Base-by-base conservation (phyloP, 1,284 basidiomycete genomes). In the Cronartium quercuum region DNA sequence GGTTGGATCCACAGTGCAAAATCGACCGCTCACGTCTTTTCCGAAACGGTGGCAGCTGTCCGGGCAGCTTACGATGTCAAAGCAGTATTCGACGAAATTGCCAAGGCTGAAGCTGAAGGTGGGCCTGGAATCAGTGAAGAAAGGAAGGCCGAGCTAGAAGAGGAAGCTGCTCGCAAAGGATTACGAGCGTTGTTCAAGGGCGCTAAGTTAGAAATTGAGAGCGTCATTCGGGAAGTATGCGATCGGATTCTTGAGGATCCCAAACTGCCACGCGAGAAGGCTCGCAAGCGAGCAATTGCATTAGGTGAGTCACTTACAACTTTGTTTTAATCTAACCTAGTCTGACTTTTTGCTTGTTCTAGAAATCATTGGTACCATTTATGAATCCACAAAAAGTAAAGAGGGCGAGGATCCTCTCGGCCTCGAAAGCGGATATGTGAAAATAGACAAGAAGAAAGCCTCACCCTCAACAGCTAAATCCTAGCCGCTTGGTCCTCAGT, bases 1-100 rank as follows among this genome's bases (percentile, higher is more conserved):
- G 91, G 94, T 1, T 97, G 94, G 94, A 83, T 94, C 77, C 93
- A 96, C 82, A 93, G 93, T 68, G 91, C 94, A 1, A 92, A 93
- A 82, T 91, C 90, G 61, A 94, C 92, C 83, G 94, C 94, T 77
- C 91, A 94, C 80, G 89, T 94, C 9, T 92, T 94, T 81, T 90
- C 90, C 79, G 92, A 94, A 83, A 94, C 92, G 1, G 91, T 97
- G 10, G 94, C 92, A 2, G 93, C 92, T 0, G 83, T 94, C 5
- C 87, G 91, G 57, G 88, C 91, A 0, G 94, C 94, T 0, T 89
- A 96, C 76, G 94, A 96, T 81, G 87, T 99, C 76, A 98, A 98
- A 83, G 85, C 86, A 41, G 92, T 98, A 0, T 99, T 98, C 78
- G 94, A 98, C 79, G 92, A 94, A 81, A 89, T 99, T 38, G 70